These are phyloP conservation scores for Ophiostoma piceae DNA, from an alignment of 2,329 filamentous ascomycete genomes.

Conservation along the genomic window DNA sequence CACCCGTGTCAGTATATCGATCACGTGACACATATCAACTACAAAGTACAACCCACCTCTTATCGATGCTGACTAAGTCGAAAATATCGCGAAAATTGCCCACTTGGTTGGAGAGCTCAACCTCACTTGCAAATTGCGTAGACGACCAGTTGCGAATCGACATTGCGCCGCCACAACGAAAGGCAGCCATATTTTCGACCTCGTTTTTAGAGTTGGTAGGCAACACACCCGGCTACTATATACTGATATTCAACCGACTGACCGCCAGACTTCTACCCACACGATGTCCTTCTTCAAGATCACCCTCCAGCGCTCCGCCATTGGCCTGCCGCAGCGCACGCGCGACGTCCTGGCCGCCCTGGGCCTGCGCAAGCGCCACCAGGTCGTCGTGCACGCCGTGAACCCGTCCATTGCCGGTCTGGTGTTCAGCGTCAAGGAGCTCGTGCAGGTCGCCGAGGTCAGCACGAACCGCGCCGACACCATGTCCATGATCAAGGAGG, in stretches of 20 bases:
- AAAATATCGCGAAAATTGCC: conserved; percentile 5
- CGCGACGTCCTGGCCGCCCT: conserved; percentile 78
- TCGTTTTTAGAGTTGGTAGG: background rate
- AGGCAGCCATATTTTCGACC: background rate
- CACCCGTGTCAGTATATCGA: no score
- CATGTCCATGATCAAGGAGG: conserved; percentile 62
- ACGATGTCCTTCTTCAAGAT: conserved; percentile 81
- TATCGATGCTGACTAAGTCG: background rate
- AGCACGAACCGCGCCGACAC: conserved; percentile 56
- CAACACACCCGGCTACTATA: no score
- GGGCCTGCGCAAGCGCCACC: conserved; percentile 76
- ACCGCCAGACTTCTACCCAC: background rate
- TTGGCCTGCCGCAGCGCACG: conserved; percentile 76
- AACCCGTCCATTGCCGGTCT: conserved; percentile 76
- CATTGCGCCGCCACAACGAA: background rate
- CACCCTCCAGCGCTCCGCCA: conserved; percentile 81
- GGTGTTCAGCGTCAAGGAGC: conserved; percentile 90
- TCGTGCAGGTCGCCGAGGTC: conserved; percentile 78
- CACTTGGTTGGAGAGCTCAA: background rate
- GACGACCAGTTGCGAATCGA: background rate
- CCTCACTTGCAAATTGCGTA: background rate
- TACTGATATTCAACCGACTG: no score
- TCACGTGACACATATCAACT: background rate
- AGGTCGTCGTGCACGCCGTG: conserved; percentile 85
- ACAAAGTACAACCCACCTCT: background rate